These are phyloP conservation scores for Geotrichum ghanense DNA, from an alignment of 805 yeast species.

Conservation along the genomic window DNA sequence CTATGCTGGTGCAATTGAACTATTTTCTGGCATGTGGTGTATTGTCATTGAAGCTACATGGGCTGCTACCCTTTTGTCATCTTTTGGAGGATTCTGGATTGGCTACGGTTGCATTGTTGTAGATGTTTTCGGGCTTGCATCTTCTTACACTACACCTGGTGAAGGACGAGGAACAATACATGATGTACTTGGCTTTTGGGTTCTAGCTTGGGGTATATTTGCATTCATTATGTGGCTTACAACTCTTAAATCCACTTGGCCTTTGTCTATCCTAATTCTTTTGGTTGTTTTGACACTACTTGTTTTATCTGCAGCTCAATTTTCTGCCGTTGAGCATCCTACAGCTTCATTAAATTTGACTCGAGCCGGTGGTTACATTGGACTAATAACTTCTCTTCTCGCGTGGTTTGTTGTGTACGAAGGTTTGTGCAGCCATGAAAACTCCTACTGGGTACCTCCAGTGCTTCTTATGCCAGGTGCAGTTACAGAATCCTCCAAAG, in stretches of 20 bases:
- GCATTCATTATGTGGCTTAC: slow-evolving; percentile 40
- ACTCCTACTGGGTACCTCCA: slow-evolving; percentile 17
- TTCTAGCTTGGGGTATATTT: slow-evolving; percentile 53
- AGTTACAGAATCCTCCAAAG: background rate
- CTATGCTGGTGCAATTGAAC: slow-evolving; percentile 52
- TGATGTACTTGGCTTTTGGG: slow-evolving; percentile 46
- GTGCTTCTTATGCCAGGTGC: background rate
- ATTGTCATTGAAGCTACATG: slow-evolving; percentile 53
- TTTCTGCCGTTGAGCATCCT: slow-evolving; percentile 30
- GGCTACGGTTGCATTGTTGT: slow-evolving; percentile 45
- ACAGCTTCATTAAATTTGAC: slow-evolving; percentile 16
- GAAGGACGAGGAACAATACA: slow-evolving; percentile 24
- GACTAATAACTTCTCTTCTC: slow-evolving; percentile 46
- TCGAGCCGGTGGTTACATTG: slow-evolving; percentile 55
- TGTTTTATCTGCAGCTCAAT: slow-evolving; percentile 37
- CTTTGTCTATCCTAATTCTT: slow-evolving; percentile 47
- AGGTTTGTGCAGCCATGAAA: slow-evolving; percentile 53
- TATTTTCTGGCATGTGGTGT: slow-evolving; percentile 59
- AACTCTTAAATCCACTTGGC: slow-evolving; percentile 53
- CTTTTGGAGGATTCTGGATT: slow-evolving; percentile 53
- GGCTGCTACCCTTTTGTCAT: slow-evolving; percentile 40
- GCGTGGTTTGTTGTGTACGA: slow-evolving; percentile 67
- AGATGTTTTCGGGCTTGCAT: slow-evolving; percentile 39
- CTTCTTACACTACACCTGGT: slow-evolving; percentile 27
- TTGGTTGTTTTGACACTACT: slow-evolving; percentile 41